phyloP scores from a whole-genome alignment of 805 yeast genomes.

The Clavispora carvajalis region DNA sequence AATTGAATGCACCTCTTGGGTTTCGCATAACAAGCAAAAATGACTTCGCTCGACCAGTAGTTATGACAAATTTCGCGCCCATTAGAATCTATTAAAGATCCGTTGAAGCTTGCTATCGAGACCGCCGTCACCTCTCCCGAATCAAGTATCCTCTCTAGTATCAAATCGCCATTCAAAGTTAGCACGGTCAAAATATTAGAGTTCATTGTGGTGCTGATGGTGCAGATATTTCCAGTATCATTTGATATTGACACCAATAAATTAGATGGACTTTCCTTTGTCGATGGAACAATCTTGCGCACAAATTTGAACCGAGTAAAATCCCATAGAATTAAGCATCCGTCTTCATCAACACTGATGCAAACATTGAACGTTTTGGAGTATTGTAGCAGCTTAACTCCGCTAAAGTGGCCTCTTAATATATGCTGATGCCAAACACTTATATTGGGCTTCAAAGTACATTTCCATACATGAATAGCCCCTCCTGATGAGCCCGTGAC shows the following conservation, averaged over 20 bases:
- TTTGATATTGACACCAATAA: slow-evolving; percentile 43
- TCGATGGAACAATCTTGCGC: slow-evolving; percentile 25
- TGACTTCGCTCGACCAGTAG: slow-evolving; percentile 34
- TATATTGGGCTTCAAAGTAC: slow-evolving; percentile 21
- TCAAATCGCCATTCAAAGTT: slow-evolving; percentile 51
- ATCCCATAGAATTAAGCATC: slow-evolving; percentile 64
- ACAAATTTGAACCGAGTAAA: slow-evolving; percentile 47
- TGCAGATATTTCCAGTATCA: slow-evolving; percentile 50
- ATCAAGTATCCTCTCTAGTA: slow-evolving; percentile 19
- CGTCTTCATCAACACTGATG: slow-evolving; percentile 49
- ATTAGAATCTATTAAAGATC: slow-evolving; percentile 20
- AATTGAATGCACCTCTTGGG: slow-evolving; percentile 15
- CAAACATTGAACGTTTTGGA: slow-evolving; percentile 51
- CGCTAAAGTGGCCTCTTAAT: slow-evolving; percentile 53
- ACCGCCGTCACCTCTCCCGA: slow-evolving; percentile 18
- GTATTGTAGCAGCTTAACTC: slow-evolving; percentile 42
- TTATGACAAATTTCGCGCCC: slow-evolving; percentile 22
- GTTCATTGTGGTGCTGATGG: slow-evolving; percentile 19
- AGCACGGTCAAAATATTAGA: slow-evolving; percentile 28
- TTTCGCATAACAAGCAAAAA: slow-evolving; percentile 24
- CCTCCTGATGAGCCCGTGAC: slow-evolving; percentile 55
- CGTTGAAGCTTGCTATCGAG: slow-evolving; percentile 27
- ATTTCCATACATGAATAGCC: slow-evolving; percentile 54
- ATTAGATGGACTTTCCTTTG: slow-evolving; percentile 17
- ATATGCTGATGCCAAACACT: slow-evolving; percentile 39